Percentiles rank a stretch among this genome's conserved stretches.
phyloP scores from a whole-genome alignment of 2,329 filamentous ascomycete genomes.

The Penicillium sp. region DNA sequence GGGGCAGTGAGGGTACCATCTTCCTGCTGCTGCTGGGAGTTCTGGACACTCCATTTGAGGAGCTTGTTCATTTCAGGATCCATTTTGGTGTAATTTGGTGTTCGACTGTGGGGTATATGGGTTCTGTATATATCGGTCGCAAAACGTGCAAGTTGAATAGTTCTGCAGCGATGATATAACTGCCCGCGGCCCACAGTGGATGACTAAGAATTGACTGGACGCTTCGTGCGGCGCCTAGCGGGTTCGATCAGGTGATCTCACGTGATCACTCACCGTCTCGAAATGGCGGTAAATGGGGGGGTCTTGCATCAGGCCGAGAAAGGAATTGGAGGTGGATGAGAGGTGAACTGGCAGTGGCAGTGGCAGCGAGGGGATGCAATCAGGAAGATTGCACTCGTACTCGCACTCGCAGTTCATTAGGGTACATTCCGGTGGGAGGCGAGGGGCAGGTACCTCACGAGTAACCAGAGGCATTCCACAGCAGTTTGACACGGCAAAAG shows the following conservation, averaged over 20 bases:
- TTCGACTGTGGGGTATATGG: no score
- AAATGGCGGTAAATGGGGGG: conserved; percentile 12
- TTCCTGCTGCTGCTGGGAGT: conserved; percentile 51
- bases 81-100: conserved; percentile 55
- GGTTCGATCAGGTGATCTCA: conserved; percentile 27
- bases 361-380: not conserved
- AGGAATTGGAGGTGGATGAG: not conserved
- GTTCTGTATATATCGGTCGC: no score
- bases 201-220: conserved; percentile 26
- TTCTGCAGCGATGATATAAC: conserved; percentile 12
- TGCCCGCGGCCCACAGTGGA: conserved; percentile 8
- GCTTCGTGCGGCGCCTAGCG: conserved; percentile 31
- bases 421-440: not conserved
- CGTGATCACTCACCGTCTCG: conserved; percentile 18
- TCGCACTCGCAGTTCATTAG: not conserved
- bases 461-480: conserved; percentile 4
- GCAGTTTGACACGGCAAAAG: not conserved
- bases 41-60: conserved; percentile 77
- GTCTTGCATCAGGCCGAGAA: not conserved
- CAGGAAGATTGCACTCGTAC: no score
- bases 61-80: conserved; percentile 73
- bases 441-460: conserved; percentile 4
- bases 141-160: no score
- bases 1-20: conserved; percentile 40
- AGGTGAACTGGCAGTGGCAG: not conserved